Evolutionary conservation across 2,329 filamentous ascomycete species (phyloP), one percentile per base, ranked within the genome.

Genomic region (Fusarium decemcellulare): DNA sequence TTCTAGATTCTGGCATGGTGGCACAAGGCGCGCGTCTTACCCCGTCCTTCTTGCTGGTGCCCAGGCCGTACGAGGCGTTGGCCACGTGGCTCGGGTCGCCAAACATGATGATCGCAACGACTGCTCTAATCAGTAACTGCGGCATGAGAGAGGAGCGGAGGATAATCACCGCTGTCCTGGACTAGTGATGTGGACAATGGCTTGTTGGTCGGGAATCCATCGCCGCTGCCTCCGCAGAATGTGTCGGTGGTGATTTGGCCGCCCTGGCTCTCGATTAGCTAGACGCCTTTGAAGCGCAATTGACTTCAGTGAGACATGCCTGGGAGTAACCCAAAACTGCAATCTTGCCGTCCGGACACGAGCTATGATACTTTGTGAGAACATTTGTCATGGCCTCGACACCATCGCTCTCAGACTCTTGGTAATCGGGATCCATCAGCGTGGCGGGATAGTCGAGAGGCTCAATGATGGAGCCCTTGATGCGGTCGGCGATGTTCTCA

Each of bases 271-370:
- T 23, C 36, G 6, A 18, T 65, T 16, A 63, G 57, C 23, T 12
- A 15, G 34, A 2, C 15, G 23, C 36, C 47, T 27, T 18, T 11
- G 16, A 37, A 7, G 12, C 10, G 36, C 16, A 50, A 46, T 30
- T 5, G 8, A 2, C 5, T 3, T 7, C 11, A 15, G 3, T 8
- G 8, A 5, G 10, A 52, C 72, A 30, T 62, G 78, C 80, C 76
- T 83, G 82, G 2, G 82, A 84, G 62, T 80, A 84, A 1, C 81
- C 82, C 46, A 84, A 50, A 32, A 84, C 67, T 6, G 80, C 81
- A 50, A 84, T 74, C 72, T 82, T 82, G 56, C 73, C 75, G n/a
- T 77, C 65, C 8, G 81, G 81, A 40, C 82, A 84, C 6, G 71
- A 71, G 32, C 72, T 51, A 65, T 72, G 68, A 63, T 84, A 82